These are phyloP conservation scores for Casuarina cunninghamiana DNA, from an alignment of 306 rosid genomes.

Conservation along the genomic window DNA sequence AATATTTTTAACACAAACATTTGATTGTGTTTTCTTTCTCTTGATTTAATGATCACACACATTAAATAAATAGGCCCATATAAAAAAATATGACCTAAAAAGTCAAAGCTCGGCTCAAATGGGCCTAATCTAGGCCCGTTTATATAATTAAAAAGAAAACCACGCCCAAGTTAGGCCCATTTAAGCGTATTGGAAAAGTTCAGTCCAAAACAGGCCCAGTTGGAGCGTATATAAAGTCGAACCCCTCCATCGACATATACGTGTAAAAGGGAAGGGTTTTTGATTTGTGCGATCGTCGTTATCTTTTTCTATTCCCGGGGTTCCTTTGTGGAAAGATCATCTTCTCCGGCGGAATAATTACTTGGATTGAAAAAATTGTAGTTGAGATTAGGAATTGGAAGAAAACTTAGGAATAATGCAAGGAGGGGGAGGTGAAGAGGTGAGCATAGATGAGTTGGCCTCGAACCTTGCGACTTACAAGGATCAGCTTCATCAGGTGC, in stretches of 20 bases:
- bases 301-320: not conserved
- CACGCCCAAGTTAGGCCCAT: too few species aligned
- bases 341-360: not conserved
- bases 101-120: too few species aligned
- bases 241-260: not conserved
- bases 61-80: too few species aligned
- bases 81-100: too few species aligned
- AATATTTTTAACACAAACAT: too few species aligned
- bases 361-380: not conserved
- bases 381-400: too few species aligned
- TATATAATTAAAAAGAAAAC: too few species aligned
- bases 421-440: constrained; percentile 75
- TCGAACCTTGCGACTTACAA: constrained; percentile 81
- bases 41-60: too few species aligned
- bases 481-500: constrained; percentile 79
- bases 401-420: constrained; percentile 33
- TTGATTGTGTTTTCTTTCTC: too few species aligned
- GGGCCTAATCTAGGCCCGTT: too few species aligned
- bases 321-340: not conserved
- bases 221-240: not conserved
- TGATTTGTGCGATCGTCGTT: not conserved
- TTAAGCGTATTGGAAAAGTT: not conserved
- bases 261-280: not conserved
- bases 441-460: constrained; percentile 73
- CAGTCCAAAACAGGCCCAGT: not conserved